Evolutionary conservation across 352 stramenopile species (phyloP), one percentile per base, ranked within the genome.

Genomic region (Pythium volutum): DNA sequence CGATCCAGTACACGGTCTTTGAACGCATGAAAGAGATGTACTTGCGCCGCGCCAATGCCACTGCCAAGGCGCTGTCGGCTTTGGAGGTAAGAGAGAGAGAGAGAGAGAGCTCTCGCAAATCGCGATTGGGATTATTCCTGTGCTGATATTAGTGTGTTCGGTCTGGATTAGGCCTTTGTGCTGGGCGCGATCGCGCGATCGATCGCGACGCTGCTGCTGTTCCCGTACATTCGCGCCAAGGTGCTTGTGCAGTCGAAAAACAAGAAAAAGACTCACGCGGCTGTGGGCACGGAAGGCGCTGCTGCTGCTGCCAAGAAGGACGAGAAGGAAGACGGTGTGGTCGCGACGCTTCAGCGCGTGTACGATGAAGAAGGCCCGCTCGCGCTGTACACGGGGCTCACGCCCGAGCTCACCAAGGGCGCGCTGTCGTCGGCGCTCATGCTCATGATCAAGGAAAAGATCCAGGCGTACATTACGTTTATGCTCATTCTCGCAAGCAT

Each of bases 391-490:
- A 93, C 93, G 55, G 96, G 96, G 3, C 89, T 99, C 49, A 88
- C 82, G 18, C 93, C 96, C 11, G 95, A 98, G 71, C 83, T 99
- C 38, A 98, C 91, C 8, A 90, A 87, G 74, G 96, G 94, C n/a
- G 93, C 97, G n/a, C 87, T 98, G 8, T 98, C 89, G 61, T 93
- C 94, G 0, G 96, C 95, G 29, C 73, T 99, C 34, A 99, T 98
- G 96, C 88, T 98, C 66, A 98, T 98, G 90, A 94, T 98, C 59
- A 99, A 99, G 82, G 95, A 99, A 75, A 97, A 98, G 75, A 97
- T 98, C 53, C 88, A 97, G 70, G 83, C 75, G 64, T 90, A 95
- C 65, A 93, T 97, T 61, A 96, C 82, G 56, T 41, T 91, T 49
- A 59, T 88, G 38, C 77, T 97, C 61, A 80, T 97, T 39, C 62